Evolutionary conservation across 2,329 filamentous ascomycete species (phyloP).

Genomic region (Verticillium nubilum): DNA sequence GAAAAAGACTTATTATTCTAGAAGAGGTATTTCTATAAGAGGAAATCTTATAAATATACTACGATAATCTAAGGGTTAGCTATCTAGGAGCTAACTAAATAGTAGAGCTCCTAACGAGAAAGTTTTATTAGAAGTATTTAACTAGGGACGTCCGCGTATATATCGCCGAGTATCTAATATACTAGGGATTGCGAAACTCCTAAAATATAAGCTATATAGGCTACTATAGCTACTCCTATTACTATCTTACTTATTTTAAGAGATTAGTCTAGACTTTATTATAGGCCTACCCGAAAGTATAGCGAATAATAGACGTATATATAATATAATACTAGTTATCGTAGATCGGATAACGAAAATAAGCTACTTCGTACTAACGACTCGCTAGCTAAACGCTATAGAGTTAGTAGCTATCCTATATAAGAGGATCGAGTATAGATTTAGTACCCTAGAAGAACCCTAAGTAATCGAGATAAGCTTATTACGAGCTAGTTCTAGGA

Average conservation of each 20-base stretch:
- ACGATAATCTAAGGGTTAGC: too few relatives aligned
- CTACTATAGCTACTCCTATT: neutral
- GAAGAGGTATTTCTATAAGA: too few relatives aligned
- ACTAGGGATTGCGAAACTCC: neutral
- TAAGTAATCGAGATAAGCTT: neutral
- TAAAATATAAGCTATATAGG: neutral
- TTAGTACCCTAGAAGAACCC: neutral
- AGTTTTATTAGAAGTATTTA: neutral
- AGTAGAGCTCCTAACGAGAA: too few relatives aligned
- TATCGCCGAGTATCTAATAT: neutral
- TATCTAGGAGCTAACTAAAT: too few relatives aligned
- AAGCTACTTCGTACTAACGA: too few relatives aligned
- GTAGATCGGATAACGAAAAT: too few relatives aligned
- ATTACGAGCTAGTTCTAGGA: neutral
- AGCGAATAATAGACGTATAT: neutral
- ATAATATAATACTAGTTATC: too few relatives aligned
- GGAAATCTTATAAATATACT: too few relatives aligned
- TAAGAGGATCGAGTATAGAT: neutral
- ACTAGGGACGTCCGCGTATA: neutral
- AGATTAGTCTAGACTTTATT: constrained; percentile 1
- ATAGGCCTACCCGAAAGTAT: neutral
- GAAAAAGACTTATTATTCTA: too few relatives aligned
- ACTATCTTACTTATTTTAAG: neutral
- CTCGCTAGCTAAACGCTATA: too few relatives aligned
- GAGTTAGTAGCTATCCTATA: too few relatives aligned